A percentile compares a stretch with the other conserved stretches of the same genome.
These are phyloP conservation scores for Agastache rugosa DNA, from an alignment of 257 asterid genomes.

Conservation along the genomic window DNA sequence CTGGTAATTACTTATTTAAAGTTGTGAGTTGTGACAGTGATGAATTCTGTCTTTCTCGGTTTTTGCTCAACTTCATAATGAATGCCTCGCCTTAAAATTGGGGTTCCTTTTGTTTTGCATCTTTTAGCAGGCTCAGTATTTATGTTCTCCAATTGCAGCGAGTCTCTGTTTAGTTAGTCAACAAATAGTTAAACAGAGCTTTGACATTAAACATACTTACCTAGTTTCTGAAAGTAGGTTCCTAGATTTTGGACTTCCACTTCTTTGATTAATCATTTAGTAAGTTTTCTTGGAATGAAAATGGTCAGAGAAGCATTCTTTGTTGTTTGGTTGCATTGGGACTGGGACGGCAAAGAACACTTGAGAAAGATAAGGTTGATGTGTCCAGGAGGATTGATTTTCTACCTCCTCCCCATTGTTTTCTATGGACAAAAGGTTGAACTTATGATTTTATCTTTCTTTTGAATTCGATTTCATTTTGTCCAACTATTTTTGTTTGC, in stretches of 20 bases:
- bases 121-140: background rate
- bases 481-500: background rate
- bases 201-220: background rate
- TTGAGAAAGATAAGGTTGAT: background rate
- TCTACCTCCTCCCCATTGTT: conserved; percentile 9
- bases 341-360: background rate
- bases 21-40: background rate
- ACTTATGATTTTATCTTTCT: background rate
- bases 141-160: background rate
- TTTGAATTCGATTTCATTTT: background rate
- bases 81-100: background rate
- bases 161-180: background rate
- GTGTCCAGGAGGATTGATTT: background rate
- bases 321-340: background rate
- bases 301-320: background rate
- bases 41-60: background rate
- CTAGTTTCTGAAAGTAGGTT: background rate
- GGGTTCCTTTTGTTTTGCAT: background rate
- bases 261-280: background rate
- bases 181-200: background rate
- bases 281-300: background rate
- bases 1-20: background rate
- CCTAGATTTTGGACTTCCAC: background rate
- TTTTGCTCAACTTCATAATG: background rate
- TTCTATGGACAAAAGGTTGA: background rate